Conservation (phyloP, 2,329 filamentous ascomycete genomes). For the Sporothrix protearum region DNA sequence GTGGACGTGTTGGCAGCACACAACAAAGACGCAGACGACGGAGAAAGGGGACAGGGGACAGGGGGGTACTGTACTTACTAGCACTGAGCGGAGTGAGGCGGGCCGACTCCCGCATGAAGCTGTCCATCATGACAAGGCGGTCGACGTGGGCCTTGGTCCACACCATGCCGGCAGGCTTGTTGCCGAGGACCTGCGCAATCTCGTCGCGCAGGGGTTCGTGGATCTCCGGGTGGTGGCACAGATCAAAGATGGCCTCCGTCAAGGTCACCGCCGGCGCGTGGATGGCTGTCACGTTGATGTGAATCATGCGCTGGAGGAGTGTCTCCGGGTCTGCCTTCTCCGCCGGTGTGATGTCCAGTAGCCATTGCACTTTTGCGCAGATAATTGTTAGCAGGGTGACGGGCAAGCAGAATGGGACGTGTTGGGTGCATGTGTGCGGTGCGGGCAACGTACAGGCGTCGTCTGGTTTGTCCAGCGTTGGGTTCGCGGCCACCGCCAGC, state of each 20-base stretch:
- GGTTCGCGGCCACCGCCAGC: conserved; percentile 26
- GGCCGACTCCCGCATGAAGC: conserved; percentile 35
- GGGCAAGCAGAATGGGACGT: background rate
- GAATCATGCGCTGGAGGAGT: conserved; percentile 43
- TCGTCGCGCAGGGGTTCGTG: conserved; percentile 52
- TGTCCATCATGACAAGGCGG: conserved; percentile 36
- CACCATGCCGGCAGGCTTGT: conserved; percentile 32
- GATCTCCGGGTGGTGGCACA: conserved; percentile 50
- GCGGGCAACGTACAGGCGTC: conserved; percentile 9
- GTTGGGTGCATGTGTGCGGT: background rate
- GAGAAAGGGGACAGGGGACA: too few species aligned
- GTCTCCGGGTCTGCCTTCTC: conserved; percentile 29
- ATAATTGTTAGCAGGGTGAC: background rate
- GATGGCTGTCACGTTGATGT: conserved; percentile 48
- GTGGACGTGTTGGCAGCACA: background rate
- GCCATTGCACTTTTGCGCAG: conserved; percentile 19
- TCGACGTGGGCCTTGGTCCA: conserved; percentile 33
- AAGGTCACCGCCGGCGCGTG: conserved; percentile 47
- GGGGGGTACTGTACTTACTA: background rate
- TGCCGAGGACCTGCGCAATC: conserved; percentile 40
- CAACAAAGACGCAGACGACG: background rate
- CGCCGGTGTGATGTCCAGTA: conserved; percentile 25
- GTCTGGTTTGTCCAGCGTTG: conserved; percentile 30
- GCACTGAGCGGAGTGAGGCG: conserved; percentile 27
- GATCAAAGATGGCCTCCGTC: conserved; percentile 43